These are phyloP conservation scores for Boletus sp. DNA, from an alignment of 768 basidiomycete species.

Conservation along the genomic window DNA sequence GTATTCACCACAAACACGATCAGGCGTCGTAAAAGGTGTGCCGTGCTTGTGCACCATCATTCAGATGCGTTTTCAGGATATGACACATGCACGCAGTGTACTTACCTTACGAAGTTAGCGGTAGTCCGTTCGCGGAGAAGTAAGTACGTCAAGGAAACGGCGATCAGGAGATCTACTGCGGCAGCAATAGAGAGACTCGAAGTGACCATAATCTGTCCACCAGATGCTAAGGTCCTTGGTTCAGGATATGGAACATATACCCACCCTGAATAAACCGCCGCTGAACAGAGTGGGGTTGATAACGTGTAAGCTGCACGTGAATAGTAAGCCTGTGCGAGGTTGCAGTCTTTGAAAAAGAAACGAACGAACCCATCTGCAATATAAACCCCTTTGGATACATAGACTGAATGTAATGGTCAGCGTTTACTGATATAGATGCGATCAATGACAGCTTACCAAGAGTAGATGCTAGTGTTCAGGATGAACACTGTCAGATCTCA, in stretches of 20 bases:
- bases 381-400: background rate
- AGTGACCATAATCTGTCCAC: background rate
- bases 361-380: conserved; percentile 1
- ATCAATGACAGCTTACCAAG: background rate
- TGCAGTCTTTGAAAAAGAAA: background rate
- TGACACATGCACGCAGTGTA: background rate
- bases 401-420: conserved; percentile 6
- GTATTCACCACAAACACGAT: conserved; percentile 4
- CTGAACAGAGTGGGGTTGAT: background rate
- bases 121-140: background rate
- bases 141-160: conserved; percentile 5
- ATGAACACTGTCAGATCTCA: background rate
- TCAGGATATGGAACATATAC: background rate
- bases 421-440: background rate
- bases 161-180: conserved; percentile 4
- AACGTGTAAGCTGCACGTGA: background rate
- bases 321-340: background rate
- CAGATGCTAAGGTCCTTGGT: background rate
- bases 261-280: background rate
- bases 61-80: background rate
- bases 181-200: background rate
- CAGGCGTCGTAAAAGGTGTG: conserved; percentile 8
- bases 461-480: background rate
- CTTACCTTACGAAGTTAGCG: background rate
- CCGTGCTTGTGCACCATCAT: background rate